Evolutionary conservation across 148 eudicot genomes (phyloP), one percentile per base, ranked within the genome.

Genomic region (Nyssa sinensis): DNA sequence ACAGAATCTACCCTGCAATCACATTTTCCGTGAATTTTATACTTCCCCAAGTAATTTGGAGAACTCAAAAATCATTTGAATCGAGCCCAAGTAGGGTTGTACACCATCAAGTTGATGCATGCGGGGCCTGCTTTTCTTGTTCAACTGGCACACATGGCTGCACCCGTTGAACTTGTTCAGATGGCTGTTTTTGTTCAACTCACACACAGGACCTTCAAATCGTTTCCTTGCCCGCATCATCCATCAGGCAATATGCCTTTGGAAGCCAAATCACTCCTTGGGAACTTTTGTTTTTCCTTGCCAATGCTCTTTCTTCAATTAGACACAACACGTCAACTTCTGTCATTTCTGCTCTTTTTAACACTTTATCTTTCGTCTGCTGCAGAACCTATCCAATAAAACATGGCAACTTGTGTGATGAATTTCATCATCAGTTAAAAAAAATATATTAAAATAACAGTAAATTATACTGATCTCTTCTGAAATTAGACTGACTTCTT

Each of bases 241-340:
- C 98, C 97, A 92, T 94, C 35, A 92, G 72, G 66, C 84, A 84
- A 62, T n/a, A 94, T 89, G 33, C 98, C 98, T 78, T 88, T 87
- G 25, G 77, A 78, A 47, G 77, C 74, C 75, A 94, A 77, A 61
- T 84, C 84, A 21, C 62, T 80, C 75, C 97, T 80, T 13, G 90
- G 41, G 83, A 94, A 37, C 90, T 92, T 77, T 92, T 94, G 83
- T 74, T 84, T 57, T 87, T 83, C 67, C 97, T 80, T 11, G 92
- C 94, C 47, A 69, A 47, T 53, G 84, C 82, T 78, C 97, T 79
- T 72, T 90, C 94, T 69, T 86, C 88, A 32, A 94, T 92, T 49
- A 66, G 55, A n/a, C 14, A 34, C 7, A 59, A 66, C 32, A 92
- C 71, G 61, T 88, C 84, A 23, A 86, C 96, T 81, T 92, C 98